Evolutionary conservation across 495 filamentous ascomycete genomes (phyloP).

Genomic region (Daldinia grandis): DNA sequence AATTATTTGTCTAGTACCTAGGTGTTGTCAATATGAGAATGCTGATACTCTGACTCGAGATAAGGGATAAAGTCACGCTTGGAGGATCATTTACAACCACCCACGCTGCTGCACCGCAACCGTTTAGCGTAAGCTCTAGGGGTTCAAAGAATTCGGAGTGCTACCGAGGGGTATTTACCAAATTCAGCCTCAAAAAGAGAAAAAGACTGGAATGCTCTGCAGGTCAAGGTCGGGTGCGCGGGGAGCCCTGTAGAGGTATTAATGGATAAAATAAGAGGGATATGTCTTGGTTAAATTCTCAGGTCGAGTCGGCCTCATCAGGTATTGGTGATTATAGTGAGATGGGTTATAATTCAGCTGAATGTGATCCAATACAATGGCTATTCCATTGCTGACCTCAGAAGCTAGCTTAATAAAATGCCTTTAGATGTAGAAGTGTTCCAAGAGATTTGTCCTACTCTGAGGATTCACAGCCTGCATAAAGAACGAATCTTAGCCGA

Average conservation of each 20-base stretch:
- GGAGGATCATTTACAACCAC: constrained; percentile 4
- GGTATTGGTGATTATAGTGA: background rate
- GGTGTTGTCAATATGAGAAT: background rate
- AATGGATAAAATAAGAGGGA: constrained; percentile 19
- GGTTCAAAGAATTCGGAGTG: constrained; percentile 17
- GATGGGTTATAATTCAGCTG: background rate
- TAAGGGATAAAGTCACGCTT: background rate
- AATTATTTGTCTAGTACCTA: background rate
- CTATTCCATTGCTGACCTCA: background rate
- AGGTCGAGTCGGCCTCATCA: background rate
- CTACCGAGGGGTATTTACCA: constrained; percentile 22
- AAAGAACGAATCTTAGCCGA: constrained; percentile 31
- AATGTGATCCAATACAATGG: constrained; percentile 5
- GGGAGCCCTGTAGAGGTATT: constrained; percentile 2
- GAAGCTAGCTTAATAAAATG: constrained; percentile 3
- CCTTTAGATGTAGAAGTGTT: background rate
- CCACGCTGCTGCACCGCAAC: constrained; percentile 27
- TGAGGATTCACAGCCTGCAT: constrained; percentile 34
- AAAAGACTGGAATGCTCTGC: constrained; percentile 33
- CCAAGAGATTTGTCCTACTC: constrained; percentile 10
- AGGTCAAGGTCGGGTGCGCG: constrained; percentile 11
- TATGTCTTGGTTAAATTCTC: constrained; percentile 38
- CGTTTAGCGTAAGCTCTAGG: constrained; percentile 12
- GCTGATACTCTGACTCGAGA: background rate
- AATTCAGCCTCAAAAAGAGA: constrained; percentile 35